Evolutionary conservation across 2,329 filamentous ascomycete species (phyloP), one percentile per base, ranked within the genome.

Genomic region (Zasmidium citrigriseum): DNA sequence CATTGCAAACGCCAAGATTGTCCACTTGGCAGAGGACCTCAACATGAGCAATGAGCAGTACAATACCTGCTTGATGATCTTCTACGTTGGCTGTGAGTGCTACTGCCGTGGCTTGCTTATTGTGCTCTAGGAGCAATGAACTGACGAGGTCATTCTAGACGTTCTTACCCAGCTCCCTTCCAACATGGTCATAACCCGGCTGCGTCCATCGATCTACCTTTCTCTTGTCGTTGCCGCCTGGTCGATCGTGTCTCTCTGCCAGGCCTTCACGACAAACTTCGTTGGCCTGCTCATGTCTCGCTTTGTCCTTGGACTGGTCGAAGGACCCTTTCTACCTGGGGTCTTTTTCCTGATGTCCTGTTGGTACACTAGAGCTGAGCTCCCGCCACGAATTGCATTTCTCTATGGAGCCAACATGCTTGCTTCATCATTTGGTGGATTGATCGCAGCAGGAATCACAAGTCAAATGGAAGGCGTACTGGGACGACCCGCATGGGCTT

Each of bases 151-250:
- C 27, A 7, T 51, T 10, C 3, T 12, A 44, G 27, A 52, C 21
- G 45, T 59, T 29, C 14, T 59, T 23, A 44, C 38, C 41, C 77
- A 78, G 47, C 69, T 69, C 50, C 62, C 65, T 5, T 72, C 75
- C 48, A 78, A 78, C 63, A 76, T 80, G 75, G 66, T 80, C 52
- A 69, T 80, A 53, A 77, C 83, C 0, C 75, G 75, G 1, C 71
- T 55, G 10, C 71, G 67, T 41, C 77, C 76, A 1, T 73, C 72
- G 14, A 65, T 76, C 0, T 79, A 78, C 63, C 75, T 79, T 67
- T 70, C 70, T 22, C 60, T 67, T n/a, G 54, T 49, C 9, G 68
- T 70, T 4, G 56, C 60, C n/a, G 58, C 71, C 11, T 75, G 27
- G 27, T 29, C 27, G 14, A 14, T 29, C 27, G 14, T 14, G 7